Conservation (phyloP, 2,329 filamentous ascomycete genomes). For the Coniochaeta hoffmannii region DNA sequence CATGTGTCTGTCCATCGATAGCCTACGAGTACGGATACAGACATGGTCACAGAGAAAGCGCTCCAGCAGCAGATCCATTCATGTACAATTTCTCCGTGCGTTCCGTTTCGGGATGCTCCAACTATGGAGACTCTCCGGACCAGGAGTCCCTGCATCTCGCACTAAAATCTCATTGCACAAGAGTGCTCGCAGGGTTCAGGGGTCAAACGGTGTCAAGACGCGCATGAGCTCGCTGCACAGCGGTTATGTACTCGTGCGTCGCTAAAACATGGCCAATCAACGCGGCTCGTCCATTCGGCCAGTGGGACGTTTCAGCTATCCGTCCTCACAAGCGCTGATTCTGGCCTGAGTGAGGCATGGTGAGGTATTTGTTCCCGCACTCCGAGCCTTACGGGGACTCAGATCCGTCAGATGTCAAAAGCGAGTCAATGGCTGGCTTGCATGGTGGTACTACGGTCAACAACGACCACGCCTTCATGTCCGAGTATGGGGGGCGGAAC, state of each 20-base stretch:
- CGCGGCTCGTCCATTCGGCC: conserved; percentile 3
- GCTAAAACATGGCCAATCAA: conserved; percentile 18
- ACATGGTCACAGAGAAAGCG: no score
- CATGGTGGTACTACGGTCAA: no score
- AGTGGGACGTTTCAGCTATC: conserved; percentile 19
- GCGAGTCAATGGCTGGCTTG: no score
- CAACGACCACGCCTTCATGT: no score
- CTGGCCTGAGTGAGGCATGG: neutral
- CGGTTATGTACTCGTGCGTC: conserved; percentile 25
- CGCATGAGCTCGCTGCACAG: conserved; percentile 22
- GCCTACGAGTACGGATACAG: no score
- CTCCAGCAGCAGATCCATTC: no score
- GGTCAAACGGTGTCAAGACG: conserved; percentile 7
- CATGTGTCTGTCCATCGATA: no score
- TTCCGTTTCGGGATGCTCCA: conserved; percentile 3
- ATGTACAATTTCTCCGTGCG: conserved; percentile 3
- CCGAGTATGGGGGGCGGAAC: no score
- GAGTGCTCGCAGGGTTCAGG: neutral
- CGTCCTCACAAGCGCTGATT: conserved; percentile 6
- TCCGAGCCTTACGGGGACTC: no score
- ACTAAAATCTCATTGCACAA: conserved; percentile 3
- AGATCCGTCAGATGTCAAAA: no score
- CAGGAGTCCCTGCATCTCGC: neutral
- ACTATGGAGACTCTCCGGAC: neutral
- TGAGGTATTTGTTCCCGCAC: neutral